A percentile compares a stretch with the other conserved stretches of the same genome.
phyloP scores from a whole-genome alignment of 306 rosid species.

The Cucurbita ficifolia region DNA sequence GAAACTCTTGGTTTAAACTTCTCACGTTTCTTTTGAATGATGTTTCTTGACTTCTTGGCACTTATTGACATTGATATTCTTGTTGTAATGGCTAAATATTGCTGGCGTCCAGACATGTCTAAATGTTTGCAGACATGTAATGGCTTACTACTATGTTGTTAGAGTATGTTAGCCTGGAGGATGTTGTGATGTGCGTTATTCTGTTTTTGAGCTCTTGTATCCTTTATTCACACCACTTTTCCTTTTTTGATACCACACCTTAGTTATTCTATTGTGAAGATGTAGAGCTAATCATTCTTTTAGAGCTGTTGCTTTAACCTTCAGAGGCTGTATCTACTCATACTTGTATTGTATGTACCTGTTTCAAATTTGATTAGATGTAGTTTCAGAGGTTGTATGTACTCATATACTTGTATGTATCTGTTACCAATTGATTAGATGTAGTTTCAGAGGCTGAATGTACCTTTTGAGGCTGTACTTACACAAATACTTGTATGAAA shows the following conservation, averaged over 20 bases:
- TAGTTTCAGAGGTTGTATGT: conserved; percentile 14
- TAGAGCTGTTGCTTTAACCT: conserved; percentile 22
- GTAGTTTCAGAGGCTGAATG: not conserved
- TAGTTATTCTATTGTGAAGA: conserved; percentile 27
- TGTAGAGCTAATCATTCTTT: conserved; percentile 53
- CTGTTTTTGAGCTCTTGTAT: conserved; percentile 52
- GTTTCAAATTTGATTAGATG: not conserved
- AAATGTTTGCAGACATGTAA: conserved; percentile 32
- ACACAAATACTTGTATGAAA: not conserved
- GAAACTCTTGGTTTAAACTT: conserved; percentile 34
- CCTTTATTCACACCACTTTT: conserved; percentile 12
- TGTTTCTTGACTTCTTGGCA: conserved; percentile 37
- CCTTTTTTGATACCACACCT: conserved; percentile 18
- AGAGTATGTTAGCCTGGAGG: conserved; percentile 51
- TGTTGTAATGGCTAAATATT: conserved; percentile 66
- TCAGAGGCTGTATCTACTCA: conserved; percentile 16
- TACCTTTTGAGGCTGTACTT: too few relatives aligned
- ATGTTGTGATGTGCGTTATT: conserved; percentile 42
- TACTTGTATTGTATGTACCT: conserved; percentile 3
- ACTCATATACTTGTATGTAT: conserved; percentile 7
- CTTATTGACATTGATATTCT: conserved; percentile 35
- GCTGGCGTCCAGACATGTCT: conserved; percentile 42
- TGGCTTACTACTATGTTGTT: conserved; percentile 45
- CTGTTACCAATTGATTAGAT: not conserved
- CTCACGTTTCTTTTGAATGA: conserved; percentile 35